Evolutionary conservation across 176 grass and related monocot genomes (phyloP), one percentile per base, ranked within the genome.

Genomic region (Ensete ventricosum): DNA sequence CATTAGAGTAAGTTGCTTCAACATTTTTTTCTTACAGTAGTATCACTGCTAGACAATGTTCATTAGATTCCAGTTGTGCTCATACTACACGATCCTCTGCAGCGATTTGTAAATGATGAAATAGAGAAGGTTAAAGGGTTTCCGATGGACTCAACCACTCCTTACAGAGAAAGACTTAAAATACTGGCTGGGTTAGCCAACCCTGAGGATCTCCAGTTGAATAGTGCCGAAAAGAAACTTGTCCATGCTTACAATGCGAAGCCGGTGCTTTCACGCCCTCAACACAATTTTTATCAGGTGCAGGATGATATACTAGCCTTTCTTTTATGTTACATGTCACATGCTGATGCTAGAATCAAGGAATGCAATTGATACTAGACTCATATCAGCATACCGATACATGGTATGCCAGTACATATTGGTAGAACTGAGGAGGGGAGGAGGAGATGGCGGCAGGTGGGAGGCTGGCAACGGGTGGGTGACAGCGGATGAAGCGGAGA

Each of bases 221-320:
- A 84, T 58, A 54, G 82, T 51, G 69, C 90, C 7, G 94, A 98
- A 67, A 91, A 83, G 83, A 93, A 89, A 60, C 88, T 93, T 69
- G 82, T 98, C 52, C 88, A 93, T 55, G 87, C 86, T 51, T 93
- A 98, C 73, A 98, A 91, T 29, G 88, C 87, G 55, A 98, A 98
- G 82, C 94, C 88, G 12, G 85, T 98, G 29, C 76, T 93, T 22
- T 98, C 90, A 49, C 75, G 90, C 0, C 90, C 90, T 82, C 94
- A 98, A 51, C 94, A 98, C 78, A 93, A 81, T 75, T 93, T 98
- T 79, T 98, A 91, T 79, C 71, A 54, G 88, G 94, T 98, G 71
- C 19, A 19, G 13, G 52, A 71, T 26, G 57, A 24, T 22, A 80
- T 50, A 49, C 23, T 62, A 57, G 64, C 17, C 67, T 43, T 43